Conservation (phyloP, 148 eudicot genomes). For the Nyssa sinensis region DNA sequence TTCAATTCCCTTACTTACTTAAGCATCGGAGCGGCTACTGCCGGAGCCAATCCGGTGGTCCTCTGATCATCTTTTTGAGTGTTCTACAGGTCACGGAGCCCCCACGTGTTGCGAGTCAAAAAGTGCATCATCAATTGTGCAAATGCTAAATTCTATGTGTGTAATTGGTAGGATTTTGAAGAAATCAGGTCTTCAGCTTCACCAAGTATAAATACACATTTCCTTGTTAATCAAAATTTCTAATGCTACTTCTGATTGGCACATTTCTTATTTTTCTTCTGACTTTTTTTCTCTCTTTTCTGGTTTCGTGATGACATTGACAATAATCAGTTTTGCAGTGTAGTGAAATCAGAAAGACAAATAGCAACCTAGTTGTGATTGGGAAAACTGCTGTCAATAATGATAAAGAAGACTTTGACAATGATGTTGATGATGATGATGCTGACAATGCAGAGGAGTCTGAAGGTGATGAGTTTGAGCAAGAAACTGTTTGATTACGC, state of each 20-base stretch:
- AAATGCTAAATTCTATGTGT: too few relatives aligned
- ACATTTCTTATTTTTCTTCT: background rate
- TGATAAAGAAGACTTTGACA: constrained; percentile 89
- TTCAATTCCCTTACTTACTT: too few relatives aligned
- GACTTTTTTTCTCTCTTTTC: background rate
- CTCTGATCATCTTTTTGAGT: too few relatives aligned
- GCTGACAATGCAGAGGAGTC: constrained; percentile 92
- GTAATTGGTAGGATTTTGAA: too few relatives aligned
- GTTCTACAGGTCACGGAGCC: too few relatives aligned
- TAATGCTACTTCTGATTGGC: background rate
- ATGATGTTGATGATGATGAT: constrained; percentile 94
- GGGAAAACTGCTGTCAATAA: constrained; percentile 72
- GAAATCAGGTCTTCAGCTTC: too few relatives aligned
- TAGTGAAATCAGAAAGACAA: constrained; percentile 73
- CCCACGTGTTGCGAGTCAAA: too few relatives aligned
- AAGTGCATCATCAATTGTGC: too few relatives aligned
- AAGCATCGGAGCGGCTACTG: too few relatives aligned
- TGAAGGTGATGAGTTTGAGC: constrained; percentile 94
- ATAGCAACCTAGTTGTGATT: constrained; percentile 61
- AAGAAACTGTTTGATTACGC: constrained; percentile 66
- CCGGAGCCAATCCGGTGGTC: too few relatives aligned
- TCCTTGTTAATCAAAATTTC: background rate
- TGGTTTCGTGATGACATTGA: background rate
- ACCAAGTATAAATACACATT: too few relatives aligned
- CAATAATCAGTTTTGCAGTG: constrained; percentile 39